Evolutionary conservation across 768 basidiomycete species (phyloP), one percentile per base, ranked within the genome.

Genomic region (Rhizopogon vesiculosus): DNA sequence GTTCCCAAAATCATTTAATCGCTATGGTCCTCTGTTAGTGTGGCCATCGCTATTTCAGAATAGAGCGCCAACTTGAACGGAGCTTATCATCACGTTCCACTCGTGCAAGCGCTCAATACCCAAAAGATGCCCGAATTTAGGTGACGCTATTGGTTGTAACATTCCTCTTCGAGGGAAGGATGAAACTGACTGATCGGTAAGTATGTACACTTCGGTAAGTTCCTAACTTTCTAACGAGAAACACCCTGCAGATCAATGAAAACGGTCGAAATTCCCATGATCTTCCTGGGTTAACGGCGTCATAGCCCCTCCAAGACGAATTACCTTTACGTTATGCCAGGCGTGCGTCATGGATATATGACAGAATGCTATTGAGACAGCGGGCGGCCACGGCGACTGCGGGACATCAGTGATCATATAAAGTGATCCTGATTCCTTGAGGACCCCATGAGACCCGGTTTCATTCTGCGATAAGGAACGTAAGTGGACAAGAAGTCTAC

Each of bases 281-380:
- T 76, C 73, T 52, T 77, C 83, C 0, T 85, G 82, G 67, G 60
- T 82, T 35, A 68, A 70, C 10, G 78, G 78, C 4, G 64, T 81
- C 5, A 56, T 82, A 29, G 67, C 75, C 66, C 2, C 79, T 83
- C 62, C 59, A 72, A 41, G 84, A 85, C 63, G 31, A 64, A 0
- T 59, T 66, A 79, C 56, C 60, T 81, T n/a, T 84, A 85, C 61
- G 61, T 79, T 38, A 64, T 78, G 62, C 66, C 80, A 0, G 69
- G 73, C 33, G 77, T 76, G 1, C 75, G 72, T 18, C 7, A 33
- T 8, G 31, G 9, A 33, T 33, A 9, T 9, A 33, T 33, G 9
- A 33, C 31, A 9, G 31, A 5, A 33, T 33, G 31, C 22, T 22
- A 74, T 78, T 29, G 64, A 66, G 31, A 33, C 8, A 9, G 31